Percentiles rank a stretch among this genome's conserved stretches.
These are phyloP conservation scores for Tylopilus sp. DNA, from an alignment of 1,284 basidiomycete species.

Conservation along the genomic window DNA sequence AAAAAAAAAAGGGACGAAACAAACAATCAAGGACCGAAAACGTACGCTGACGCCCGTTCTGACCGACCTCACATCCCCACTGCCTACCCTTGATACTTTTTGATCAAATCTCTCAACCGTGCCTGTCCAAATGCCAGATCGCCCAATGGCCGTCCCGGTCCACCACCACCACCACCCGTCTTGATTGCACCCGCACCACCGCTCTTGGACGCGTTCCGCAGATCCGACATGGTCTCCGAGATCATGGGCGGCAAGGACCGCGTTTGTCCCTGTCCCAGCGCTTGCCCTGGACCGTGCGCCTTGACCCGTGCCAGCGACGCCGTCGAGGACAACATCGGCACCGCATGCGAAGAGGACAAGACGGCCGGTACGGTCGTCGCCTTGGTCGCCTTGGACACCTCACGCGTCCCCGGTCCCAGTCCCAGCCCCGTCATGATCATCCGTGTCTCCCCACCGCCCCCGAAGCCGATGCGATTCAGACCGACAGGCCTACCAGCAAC, in stretches of 20 bases:
- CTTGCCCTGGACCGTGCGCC: constrained; percentile 17
- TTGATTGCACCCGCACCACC: constrained; percentile 8
- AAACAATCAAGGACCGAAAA: neutral
- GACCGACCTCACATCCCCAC: neutral
- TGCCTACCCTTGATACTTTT: constrained; percentile 61
- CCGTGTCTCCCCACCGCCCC: too few relatives aligned
- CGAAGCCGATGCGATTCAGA: too few relatives aligned
- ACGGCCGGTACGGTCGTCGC: constrained; percentile 54
- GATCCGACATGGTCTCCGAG: constrained; percentile 31
- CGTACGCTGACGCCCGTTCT: neutral
- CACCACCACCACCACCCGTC: constrained; percentile 9
- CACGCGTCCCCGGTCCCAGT: constrained; percentile 6
- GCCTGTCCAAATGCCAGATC: constrained; percentile 71
- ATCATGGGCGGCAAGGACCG: constrained; percentile 32
- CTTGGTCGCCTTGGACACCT: constrained; percentile 22
- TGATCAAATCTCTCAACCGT: constrained; percentile 68
- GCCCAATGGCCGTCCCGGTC: constrained; percentile 20
- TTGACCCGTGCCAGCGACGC: constrained; percentile 61
- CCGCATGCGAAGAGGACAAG: constrained; percentile 63
- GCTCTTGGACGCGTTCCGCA: constrained; percentile 14
- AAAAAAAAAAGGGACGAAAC: neutral
- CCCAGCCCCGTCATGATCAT: too few relatives aligned
- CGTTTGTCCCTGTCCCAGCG: constrained; percentile 9
- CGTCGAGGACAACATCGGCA: constrained; percentile 64
- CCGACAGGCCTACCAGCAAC: neutral